Conservation (phyloP, 2,329 filamentous ascomycete species). For the Gnomoniopsis smithogilvyi region DNA sequence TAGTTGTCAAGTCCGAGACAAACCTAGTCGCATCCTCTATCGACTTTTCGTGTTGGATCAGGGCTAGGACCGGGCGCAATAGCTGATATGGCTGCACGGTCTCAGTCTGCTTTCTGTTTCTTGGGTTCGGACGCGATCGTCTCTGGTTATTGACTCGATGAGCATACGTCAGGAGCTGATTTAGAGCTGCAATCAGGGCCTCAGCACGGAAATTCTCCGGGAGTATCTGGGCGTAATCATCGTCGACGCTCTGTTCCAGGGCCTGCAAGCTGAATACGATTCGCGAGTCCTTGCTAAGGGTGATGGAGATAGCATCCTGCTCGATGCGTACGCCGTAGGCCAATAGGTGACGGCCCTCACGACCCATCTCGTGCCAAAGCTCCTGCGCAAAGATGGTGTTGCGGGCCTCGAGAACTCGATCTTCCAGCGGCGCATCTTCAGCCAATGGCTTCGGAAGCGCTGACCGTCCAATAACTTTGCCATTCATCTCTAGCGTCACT, state of each 20-base stretch:
- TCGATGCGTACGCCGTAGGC: slow-evolving; percentile 67
- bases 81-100: slow-evolving; percentile 45
- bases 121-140: slow-evolving; percentile 56
- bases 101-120: slow-evolving; percentile 32
- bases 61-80: slow-evolving; percentile 49
- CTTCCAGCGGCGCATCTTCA: slow-evolving; percentile 59
- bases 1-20: slow-evolving; percentile 39
- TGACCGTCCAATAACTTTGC: slow-evolving; percentile 56
- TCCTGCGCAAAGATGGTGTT: slow-evolving; percentile 83
- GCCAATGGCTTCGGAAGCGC: slow-evolving; percentile 48
- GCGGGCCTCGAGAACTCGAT: slow-evolving; percentile 69
- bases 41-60: slow-evolving; percentile 41
- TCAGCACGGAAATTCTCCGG: slow-evolving; percentile 56
- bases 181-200: slow-evolving; percentile 62
- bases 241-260: slow-evolving; percentile 43
- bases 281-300: slow-evolving; percentile 49
- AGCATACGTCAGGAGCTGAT: slow-evolving; percentile 73
- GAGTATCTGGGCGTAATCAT: slow-evolving; percentile 26
- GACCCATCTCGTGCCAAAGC: slow-evolving; percentile 82
- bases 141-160: slow-evolving; percentile 72
- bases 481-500: slow-evolving; percentile 61
- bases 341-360: slow-evolving; percentile 72
- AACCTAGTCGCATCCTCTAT: slow-evolving; percentile 37
- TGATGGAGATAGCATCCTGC: slow-evolving; percentile 54
- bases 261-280: slow-evolving; percentile 67